Evolutionary conservation across 2,329 filamentous ascomycete species (phyloP).

Genomic region (Ascochyta pisi): DNA sequence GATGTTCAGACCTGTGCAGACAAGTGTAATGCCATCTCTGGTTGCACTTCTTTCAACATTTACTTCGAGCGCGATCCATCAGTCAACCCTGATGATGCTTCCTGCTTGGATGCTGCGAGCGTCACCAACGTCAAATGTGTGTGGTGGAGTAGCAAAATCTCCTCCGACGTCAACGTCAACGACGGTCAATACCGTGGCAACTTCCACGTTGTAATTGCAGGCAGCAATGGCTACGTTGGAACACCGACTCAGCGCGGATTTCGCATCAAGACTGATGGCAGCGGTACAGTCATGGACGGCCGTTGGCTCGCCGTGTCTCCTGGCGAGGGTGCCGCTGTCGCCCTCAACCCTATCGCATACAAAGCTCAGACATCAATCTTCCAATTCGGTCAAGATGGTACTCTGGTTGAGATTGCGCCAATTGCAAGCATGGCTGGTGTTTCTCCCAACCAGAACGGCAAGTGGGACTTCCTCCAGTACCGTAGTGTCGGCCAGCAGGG

Average conservation of each 20-base stretch:
- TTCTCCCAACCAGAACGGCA: neutral
- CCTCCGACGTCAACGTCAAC: constrained; percentile 29
- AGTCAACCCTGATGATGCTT: constrained; percentile 10
- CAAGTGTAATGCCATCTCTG: constrained; percentile 19
- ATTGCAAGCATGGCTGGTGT: constrained; percentile 2
- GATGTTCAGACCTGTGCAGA: constrained; percentile 4
- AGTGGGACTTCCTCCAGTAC: constrained; percentile 11
- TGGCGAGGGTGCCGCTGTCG: constrained; percentile 4
- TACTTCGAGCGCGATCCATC: constrained; percentile 29
- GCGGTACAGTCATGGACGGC: constrained; percentile 1
- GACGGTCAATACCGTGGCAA: constrained; percentile 29
- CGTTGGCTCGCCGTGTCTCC: constrained; percentile 7
- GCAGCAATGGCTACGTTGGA: constrained; percentile 30
- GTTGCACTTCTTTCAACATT: constrained; percentile 24
- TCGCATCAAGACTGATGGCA: constrained; percentile 3
- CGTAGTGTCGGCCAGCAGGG: neutral
- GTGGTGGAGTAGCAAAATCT: constrained; percentile 30
- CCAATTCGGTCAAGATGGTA: neutral
- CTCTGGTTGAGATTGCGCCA: neutral
- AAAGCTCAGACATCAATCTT: constrained; percentile 7
- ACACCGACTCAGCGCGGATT: constrained; percentile 3
- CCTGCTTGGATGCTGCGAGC: constrained; percentile 24
- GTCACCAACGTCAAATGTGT: constrained; percentile 41
- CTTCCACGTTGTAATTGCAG: constrained; percentile 28
- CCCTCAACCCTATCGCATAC: constrained; percentile 2